Evolutionary conservation across 2,329 filamentous ascomycete species (phyloP).

Genomic region (Chaetomium olivaceum): DNA sequence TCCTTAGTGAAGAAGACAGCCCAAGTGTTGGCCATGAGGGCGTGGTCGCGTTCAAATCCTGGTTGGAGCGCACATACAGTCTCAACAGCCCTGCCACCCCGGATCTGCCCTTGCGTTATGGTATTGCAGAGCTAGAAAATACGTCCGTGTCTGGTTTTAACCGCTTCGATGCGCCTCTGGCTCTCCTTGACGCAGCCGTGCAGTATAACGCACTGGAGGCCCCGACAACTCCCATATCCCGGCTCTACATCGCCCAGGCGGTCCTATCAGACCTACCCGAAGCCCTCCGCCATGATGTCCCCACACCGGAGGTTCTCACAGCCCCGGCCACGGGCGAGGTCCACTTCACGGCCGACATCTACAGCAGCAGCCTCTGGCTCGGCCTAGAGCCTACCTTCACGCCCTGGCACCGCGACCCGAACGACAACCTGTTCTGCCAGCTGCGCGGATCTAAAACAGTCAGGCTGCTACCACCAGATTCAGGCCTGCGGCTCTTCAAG

Average conservation of each 20-base stretch:
- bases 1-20: slow-evolving; percentile 23
- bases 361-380: slow-evolving; percentile 84
- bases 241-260: slow-evolving; percentile 86
- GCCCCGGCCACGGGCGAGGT: slow-evolving; percentile 30
- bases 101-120: neutral
- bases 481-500: slow-evolving; percentile 66
- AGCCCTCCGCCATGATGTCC: slow-evolving; percentile 64
- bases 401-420: slow-evolving; percentile 88
- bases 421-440: slow-evolving; percentile 90
- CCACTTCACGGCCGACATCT: slow-evolving; percentile 79
- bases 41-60: neutral
- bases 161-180: slow-evolving; percentile 61
- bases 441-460: slow-evolving; percentile 71
- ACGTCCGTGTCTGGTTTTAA: slow-evolving; percentile 47
- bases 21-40: neutral
- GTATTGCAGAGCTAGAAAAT: neutral
- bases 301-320: slow-evolving; percentile 63
- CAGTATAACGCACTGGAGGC: slow-evolving; percentile 40
- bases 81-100: neutral
- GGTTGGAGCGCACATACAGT: neutral
- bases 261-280: slow-evolving; percentile 68
- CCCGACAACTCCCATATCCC: slow-evolving; percentile 29
- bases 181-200: slow-evolving; percentile 61
- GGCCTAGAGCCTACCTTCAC: slow-evolving; percentile 85
- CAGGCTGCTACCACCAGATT: slow-evolving; percentile 65